Percentiles rank a stretch among this genome's conserved stretches.
Evolutionary conservation across 495 filamentous ascomycete genomes (phyloP).

Genomic region (Penicillium macrosclerotiorum): DNA sequence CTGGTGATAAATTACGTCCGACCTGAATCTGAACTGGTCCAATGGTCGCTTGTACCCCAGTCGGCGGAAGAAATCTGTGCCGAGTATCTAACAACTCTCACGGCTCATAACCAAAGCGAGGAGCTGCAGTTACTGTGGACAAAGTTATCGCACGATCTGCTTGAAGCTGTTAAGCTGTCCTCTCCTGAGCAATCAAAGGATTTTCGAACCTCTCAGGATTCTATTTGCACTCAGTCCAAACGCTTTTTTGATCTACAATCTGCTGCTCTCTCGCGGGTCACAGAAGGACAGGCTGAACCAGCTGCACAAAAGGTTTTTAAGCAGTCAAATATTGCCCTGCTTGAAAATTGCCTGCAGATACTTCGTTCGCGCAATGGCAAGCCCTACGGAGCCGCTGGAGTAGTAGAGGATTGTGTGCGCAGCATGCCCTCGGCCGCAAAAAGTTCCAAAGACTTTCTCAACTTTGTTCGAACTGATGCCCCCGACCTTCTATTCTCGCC

Average conservation of each 20-base stretch:
- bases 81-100: conserved; percentile 33
- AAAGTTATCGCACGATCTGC: conserved; percentile 50
- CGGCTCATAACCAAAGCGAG: conserved; percentile 20
- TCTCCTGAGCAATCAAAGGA: conserved; percentile 76
- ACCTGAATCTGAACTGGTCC: conserved; percentile 37
- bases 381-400: conserved; percentile 73
- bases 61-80: conserved; percentile 39
- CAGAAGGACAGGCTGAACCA: conserved; percentile 25
- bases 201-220: conserved; percentile 66
- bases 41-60: conserved; percentile 49
- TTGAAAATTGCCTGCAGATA: conserved; percentile 49
- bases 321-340: conserved; percentile 32
- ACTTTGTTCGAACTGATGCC: conserved; percentile 46
- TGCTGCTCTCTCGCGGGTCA: conserved; percentile 36
- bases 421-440: conserved; percentile 41
- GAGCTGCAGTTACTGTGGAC: conserved; percentile 52
- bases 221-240: conserved; percentile 55
- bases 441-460: conserved; percentile 31
- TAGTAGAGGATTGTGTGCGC: conserved; percentile 51
- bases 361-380: conserved; percentile 68
- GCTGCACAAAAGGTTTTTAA: conserved; percentile 24
- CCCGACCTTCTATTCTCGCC: conserved; percentile 54
- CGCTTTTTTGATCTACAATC: conserved; percentile 62
- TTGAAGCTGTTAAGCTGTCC: conserved; percentile 64
- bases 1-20: conserved; percentile 58